Conservation (phyloP, 1,284 basidiomycete species). For the Sphagnurus paluster region DNA sequence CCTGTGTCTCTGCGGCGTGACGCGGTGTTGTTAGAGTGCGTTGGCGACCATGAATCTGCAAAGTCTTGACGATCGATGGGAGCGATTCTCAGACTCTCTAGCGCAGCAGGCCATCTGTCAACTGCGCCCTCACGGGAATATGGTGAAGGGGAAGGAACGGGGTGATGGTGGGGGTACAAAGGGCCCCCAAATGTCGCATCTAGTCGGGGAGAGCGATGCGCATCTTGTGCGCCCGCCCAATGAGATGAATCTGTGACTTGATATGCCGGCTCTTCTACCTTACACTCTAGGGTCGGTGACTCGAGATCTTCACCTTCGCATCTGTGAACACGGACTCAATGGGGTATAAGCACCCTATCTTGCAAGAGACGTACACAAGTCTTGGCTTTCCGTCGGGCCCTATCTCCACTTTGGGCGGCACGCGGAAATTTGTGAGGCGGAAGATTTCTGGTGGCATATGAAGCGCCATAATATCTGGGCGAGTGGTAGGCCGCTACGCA, state of each 20-base stretch:
- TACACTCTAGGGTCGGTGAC: conserved; percentile 35
- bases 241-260: conserved; percentile 37
- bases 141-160: conserved; percentile 24
- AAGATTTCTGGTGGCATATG: conserved; percentile 69
- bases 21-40: conserved; percentile 23
- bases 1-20: conserved; percentile 32
- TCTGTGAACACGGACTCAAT: conserved; percentile 21
- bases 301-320: conserved; percentile 47
- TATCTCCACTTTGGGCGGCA: conserved; percentile 67
- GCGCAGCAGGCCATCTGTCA: conserved; percentile 31
- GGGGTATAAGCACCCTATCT: not conserved
- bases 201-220: conserved; percentile 27
- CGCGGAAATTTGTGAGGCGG: conserved; percentile 70
- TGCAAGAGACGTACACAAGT: conserved; percentile 49
- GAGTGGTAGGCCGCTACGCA: conserved; percentile 53
- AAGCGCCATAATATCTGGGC: conserved; percentile 65
- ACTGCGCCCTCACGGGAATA: conserved; percentile 27
- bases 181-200: conserved; percentile 32
- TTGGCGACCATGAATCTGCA: conserved; percentile 22
- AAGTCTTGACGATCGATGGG: conserved; percentile 30
- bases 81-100: conserved; percentile 24
- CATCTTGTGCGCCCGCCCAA: conserved; percentile 33
- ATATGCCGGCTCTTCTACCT: conserved; percentile 45
- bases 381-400: conserved; percentile 59
- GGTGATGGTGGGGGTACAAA: conserved; percentile 26